Base-by-base conservation (phyloP, 768 basidiomycete genomes). In the Mycena vulgaris region DNA sequence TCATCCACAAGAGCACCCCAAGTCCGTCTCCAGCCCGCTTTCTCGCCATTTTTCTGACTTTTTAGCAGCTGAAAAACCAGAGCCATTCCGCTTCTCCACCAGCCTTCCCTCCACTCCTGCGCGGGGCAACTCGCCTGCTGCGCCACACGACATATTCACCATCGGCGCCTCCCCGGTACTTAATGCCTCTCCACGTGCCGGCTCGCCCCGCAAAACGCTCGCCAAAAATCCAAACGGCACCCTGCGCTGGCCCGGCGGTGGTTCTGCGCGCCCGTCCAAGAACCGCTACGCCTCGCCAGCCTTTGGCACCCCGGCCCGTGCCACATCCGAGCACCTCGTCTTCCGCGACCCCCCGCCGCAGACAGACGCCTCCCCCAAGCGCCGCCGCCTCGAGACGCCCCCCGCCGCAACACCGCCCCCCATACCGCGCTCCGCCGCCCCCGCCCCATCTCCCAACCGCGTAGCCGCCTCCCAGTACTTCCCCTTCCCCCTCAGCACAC, bases 271-370 rank as follows among this genome's bases (percentile, higher is more conserved):
- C 74, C 27, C 83, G 78, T 40, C 76, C 80, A 61, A 87, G 88
- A 94, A 93, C 77, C 90, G 92, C 48, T 93, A 89, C 76, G 86
- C 88, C 59, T 93, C 93, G 11, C 92, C 93, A 52, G 91, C 90
- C 5, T 94, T 95, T 75, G 89, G 90, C 5, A 56, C 72, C 2
- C 83, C 90, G 25, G 83, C 89, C 16, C 80, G 87, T 21, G 75
- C 84, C 49, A 82, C 86, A 37, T 78, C 86, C 42, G 78, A 81
- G 33, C 84, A 78, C 37, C 75, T 84, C 17, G 76, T 79, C 6
- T 68, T 80, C 51, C 83, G 82, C 69, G 86, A 88, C 67, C 70
- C 75, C n/a, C 67, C 73, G 16, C 51, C 53, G 2, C 47, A 75
- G 27, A 70, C 69, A 31, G 70, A 53, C 59, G 56, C 72, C 35